Evolutionary conservation across 106 monocot species (phyloP).

Genomic region (Posidonia australis): DNA sequence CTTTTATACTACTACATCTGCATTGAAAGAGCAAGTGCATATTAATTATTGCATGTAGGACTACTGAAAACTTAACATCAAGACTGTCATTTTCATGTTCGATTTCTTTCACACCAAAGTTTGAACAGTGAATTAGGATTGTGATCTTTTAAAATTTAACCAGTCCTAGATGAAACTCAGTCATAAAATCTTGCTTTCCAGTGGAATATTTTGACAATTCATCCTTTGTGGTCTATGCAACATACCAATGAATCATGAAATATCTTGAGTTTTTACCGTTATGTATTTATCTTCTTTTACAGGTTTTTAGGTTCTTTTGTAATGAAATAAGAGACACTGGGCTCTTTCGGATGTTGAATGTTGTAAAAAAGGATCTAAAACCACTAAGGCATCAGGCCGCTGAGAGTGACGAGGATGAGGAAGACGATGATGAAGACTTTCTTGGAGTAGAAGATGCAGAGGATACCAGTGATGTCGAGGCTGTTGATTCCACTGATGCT

Average conservation of each 20-base stretch:
- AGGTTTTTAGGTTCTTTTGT: conserved; percentile 83
- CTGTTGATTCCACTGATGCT: conserved; percentile 18
- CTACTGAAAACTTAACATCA: no score
- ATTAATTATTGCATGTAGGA: neutral
- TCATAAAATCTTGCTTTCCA: no score
- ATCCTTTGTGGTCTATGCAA: no score
- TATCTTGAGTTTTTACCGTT: neutral
- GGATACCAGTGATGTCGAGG: conserved; percentile 33
- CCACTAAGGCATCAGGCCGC: conserved; percentile 32
- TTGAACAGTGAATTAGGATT: no score
- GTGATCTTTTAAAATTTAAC: no score
- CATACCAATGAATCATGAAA: no score
- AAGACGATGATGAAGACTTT: conserved; percentile 70
- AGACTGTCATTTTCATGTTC: no score
- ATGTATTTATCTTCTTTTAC: conserved; percentile 6
- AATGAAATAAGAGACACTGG: conserved; percentile 62
- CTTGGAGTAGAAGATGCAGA: conserved; percentile 72
- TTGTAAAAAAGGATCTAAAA: conserved; percentile 88
- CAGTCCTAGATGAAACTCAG: no score
- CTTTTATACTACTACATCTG: neutral
- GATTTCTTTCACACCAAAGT: no score
- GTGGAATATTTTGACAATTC: no score
- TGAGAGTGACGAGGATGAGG: conserved; percentile 36
- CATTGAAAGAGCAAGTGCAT: neutral
- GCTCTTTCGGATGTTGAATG: conserved; percentile 55